Percentiles rank a stretch among this genome's conserved stretches.
Evolutionary conservation across 805 yeast species (phyloP).

Genomic region (Metschnikowia hibisci): DNA sequence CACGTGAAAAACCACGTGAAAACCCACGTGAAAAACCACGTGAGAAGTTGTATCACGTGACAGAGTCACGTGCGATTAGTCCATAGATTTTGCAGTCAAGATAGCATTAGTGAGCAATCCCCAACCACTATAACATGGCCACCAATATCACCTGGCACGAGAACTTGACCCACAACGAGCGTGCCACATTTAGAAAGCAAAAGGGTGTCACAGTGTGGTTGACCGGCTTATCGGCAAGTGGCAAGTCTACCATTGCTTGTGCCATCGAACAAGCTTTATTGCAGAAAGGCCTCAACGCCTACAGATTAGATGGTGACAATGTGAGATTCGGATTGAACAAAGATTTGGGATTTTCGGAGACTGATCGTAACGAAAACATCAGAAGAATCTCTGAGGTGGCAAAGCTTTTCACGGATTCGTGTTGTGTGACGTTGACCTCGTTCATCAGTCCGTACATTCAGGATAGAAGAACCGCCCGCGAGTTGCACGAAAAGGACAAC

Average conservation of each 20-base stretch:
- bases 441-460: constrained; percentile 87
- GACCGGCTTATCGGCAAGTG: constrained; percentile 93
- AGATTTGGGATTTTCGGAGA: constrained; percentile 88
- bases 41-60: too few relatives aligned
- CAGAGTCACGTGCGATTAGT: constrained; percentile 19
- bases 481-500: constrained; percentile 68
- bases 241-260: constrained; percentile 92
- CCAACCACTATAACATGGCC: constrained; percentile 56
- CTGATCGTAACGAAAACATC: constrained; percentile 91
- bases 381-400: constrained; percentile 94
- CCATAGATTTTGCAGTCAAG: constrained; percentile 12
- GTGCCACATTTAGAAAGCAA: constrained; percentile 68
- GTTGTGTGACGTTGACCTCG: constrained; percentile 80
- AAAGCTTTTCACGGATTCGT: constrained; percentile 90
- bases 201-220: constrained; percentile 91
- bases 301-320: constrained; percentile 93
- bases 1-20: too few relatives aligned
- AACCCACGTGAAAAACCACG: too few relatives aligned
- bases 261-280: constrained; percentile 83
- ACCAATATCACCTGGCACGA: constrained; percentile 96
- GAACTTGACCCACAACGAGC: constrained; percentile 80
- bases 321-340: constrained; percentile 92
- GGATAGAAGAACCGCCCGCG: constrained; percentile 84
- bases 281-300: constrained; percentile 65
- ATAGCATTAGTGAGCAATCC: constrained; percentile 5